These are phyloP conservation scores for Flagelloscypha sp. DNA, from an alignment of 768 basidiomycete genomes.

Conservation along the genomic window DNA sequence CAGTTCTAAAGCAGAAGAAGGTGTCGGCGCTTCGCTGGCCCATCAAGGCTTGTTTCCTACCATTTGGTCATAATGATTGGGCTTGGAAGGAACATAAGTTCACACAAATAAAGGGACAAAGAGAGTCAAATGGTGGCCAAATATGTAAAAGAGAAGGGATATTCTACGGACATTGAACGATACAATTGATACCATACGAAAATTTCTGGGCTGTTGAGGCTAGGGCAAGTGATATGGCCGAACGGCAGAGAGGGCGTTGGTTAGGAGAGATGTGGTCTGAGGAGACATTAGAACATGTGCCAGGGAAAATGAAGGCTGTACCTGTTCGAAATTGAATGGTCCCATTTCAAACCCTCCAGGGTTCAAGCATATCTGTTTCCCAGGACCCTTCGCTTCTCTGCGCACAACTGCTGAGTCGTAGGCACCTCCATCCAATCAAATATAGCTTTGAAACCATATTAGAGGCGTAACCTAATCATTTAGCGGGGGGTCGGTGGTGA, in stretches of 20 bases:
- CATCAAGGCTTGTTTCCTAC: no score
- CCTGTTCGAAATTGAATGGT: conserved; percentile 58
- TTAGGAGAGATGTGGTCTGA: conserved; percentile 55
- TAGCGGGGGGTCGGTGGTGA: conserved; percentile 52
- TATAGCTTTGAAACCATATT: no score
- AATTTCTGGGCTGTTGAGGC: conserved; percentile 33
- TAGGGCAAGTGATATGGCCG: conserved; percentile 60
- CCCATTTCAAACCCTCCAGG: conserved; percentile 48
- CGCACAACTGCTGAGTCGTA: conserved; percentile 32
- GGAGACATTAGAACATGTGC: conserved; percentile 4
- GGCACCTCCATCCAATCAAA: no score
- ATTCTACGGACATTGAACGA: no score
- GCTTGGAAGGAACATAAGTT: no score
- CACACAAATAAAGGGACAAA: no score
- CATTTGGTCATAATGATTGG: no score
- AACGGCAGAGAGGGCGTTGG: conserved; percentile 80
- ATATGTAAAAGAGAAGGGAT: no score
- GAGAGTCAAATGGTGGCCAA: no score
- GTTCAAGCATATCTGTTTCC: conserved; percentile 55
- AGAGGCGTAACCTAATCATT: conserved; percentile 84
- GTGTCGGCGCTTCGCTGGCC: no score
- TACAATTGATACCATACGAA: no score
- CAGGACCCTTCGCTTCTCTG: conserved; percentile 58
- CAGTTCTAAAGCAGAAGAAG: no score
- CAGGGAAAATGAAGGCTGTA: conserved; percentile 7